Percentiles rank a stretch among this genome's conserved stretches.
Conservation (phyloP, 1,139 yeast genomes). For the Taiozyma sp. region DNA sequence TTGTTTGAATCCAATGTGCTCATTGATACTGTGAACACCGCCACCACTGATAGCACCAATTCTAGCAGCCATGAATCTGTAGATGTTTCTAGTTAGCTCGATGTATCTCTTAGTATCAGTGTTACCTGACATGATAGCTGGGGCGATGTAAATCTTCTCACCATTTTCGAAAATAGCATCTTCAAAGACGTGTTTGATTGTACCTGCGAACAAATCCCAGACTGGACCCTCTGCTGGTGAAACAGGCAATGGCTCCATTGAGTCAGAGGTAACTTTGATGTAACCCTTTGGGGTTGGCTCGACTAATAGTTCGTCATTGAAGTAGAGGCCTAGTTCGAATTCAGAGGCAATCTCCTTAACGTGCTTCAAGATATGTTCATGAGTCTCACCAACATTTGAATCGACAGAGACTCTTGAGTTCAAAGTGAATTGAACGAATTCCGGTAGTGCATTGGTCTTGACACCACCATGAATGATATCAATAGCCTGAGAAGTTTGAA, state of each 20-base stretch:
- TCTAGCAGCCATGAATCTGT: conserved; percentile 43
- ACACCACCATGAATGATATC: conserved; percentile 51
- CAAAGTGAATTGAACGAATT: conserved; percentile 38
- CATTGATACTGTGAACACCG: conserved; percentile 55
- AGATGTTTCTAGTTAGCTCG: conserved; percentile 68
- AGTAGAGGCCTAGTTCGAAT: conserved; percentile 40
- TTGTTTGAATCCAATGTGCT: conserved; percentile 43
- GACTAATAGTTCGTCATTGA: conserved; percentile 30
- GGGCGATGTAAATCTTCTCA: conserved; percentile 47
- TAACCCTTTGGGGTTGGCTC: conserved; percentile 37
- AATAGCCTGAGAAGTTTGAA: conserved; percentile 48
- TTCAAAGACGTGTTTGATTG: conserved; percentile 45
- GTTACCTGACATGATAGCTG: conserved; percentile 71
- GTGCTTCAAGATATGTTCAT: conserved; percentile 30
- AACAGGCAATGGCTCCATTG: conserved; percentile 51
- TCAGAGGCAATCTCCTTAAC: conserved; percentile 36
- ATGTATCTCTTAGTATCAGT: conserved; percentile 84
- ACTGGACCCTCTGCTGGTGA: conserved; percentile 41
- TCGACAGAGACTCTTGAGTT: conserved; percentile 47
- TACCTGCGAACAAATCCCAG: conserved; percentile 52
- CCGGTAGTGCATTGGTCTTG: conserved; percentile 54
- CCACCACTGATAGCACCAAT: conserved; percentile 10
- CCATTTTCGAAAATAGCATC: conserved; percentile 25
- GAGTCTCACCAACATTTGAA: conserved; percentile 22
- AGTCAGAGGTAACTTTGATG: conserved; percentile 36